phyloP scores from a whole-genome alignment of 768 basidiomycete genomes.

The Phylloporus sp. region DNA sequence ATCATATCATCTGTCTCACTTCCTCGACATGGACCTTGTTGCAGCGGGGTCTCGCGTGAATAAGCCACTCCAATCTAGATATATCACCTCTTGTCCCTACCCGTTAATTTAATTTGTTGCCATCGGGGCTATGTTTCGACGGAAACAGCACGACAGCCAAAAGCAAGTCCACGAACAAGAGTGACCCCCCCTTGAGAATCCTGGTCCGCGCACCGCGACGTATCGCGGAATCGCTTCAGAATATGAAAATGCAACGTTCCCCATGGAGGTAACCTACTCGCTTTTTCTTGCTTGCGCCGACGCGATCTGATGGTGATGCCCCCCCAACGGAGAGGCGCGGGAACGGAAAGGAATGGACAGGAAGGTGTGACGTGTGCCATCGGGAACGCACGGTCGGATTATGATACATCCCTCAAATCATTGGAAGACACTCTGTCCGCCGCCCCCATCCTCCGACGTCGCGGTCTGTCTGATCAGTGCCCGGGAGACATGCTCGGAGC shows the following conservation, averaged over 20 bases:
- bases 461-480: not conserved
- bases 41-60: slow-evolving; percentile 3
- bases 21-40: slow-evolving; percentile 25
- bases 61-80: slow-evolving; percentile 1
- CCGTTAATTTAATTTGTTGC: slow-evolving; percentile 1
- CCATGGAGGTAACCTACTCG: slow-evolving; percentile 4
- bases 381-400: not conserved
- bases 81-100: slow-evolving; percentile 4
- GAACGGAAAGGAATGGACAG: not conserved
- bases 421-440: not conserved
- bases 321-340: slow-evolving; percentile 4
- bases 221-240: not conserved
- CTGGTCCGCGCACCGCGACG: not conserved
- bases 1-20: slow-evolving; percentile 13
- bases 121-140: slow-evolving; percentile 4
- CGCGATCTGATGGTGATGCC: slow-evolving; percentile 8
- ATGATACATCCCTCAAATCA: not conserved
- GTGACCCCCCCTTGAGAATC: slow-evolving; percentile 2
- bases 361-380: not conserved
- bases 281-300: not conserved
- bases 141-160: slow-evolving; percentile 8
- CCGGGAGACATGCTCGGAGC: not conserved
- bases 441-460: not conserved
- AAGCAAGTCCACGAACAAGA: not conserved
- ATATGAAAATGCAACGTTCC: slow-evolving; percentile 4